Evolutionary conservation across 2,329 filamentous ascomycete species (phyloP), one percentile per base, ranked within the genome.

Genomic region (Penicillium freii): DNA sequence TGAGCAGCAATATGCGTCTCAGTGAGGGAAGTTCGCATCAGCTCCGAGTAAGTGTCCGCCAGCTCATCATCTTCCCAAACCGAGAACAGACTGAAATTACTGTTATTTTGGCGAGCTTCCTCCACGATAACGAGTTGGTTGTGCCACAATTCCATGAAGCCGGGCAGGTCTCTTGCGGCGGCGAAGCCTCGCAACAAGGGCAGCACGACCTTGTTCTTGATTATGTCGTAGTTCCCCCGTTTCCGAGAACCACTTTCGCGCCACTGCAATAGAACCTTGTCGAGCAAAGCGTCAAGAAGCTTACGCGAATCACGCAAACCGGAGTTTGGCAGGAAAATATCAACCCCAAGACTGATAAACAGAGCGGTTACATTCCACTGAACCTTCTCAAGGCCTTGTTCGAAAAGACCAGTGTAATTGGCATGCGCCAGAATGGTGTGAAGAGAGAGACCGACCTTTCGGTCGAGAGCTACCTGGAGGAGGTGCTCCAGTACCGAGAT

Each of bases 21-120:
- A 10, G 68, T 69, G 23, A 75, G 64, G 8, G 71, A 69, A 25
- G 61, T 72, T 27, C 66, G 69, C 56, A 74, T 58, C 51, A 74
- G 47, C 17, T 73, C 68, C 29, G 69, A 66, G 63, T 74, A 78
- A 36, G 62, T 65, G 27, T 71, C 67, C 34, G 72, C 73, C 15
- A 80, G 36, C 57, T 77, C 75, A 50, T 79, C 75, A 55, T 79
- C 76, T 61, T 80, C 77, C 78, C 78, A 80, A 4, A 78, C 68
- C 7, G 74, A 73, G 56, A 73, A 73, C 5, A 56, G 42, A 43
- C 61, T 55, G 27, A 71, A 46, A 27, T 54, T 64, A 34, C 48
- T 46, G 38, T 69, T 61, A 47, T 60, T 49, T 13, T 56, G 61
- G 54, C 73, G 72, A 42, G 68, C 61, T 63, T 70, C 59, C 58